Evolutionary conservation across 441 rosid species (phyloP).

Genomic region (Sinapis alba): DNA sequence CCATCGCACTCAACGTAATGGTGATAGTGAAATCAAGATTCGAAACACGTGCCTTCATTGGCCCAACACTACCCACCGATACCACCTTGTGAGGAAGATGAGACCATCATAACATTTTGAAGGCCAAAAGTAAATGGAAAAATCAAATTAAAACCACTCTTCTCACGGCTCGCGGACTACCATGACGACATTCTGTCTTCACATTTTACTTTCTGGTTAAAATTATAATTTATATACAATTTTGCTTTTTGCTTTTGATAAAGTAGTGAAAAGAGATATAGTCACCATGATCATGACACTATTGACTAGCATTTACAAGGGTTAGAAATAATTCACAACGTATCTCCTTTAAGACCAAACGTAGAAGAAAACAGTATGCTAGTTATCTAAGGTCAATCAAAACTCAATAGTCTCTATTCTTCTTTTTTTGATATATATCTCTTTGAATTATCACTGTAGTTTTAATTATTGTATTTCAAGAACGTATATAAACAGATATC

Average conservation of each 20-base stretch:
- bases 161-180: constrained; percentile 15
- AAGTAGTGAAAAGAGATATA: constrained; percentile 29
- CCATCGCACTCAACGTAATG: constrained; percentile 18
- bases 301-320: constrained; percentile 6
- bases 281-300: constrained; percentile 20
- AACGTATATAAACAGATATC: constrained; percentile 23
- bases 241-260: constrained; percentile 15
- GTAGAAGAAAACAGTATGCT: constrained; percentile 8
- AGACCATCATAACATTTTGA: constrained; percentile 26
- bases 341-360: neutral
- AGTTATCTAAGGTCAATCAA: neutral
- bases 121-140: constrained; percentile 7
- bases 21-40: constrained; percentile 5
- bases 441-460: neutral
- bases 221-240: constrained; percentile 5
- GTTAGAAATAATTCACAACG: neutral
- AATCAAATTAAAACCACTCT: constrained; percentile 11
- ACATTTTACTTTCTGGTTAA: constrained; percentile 31
- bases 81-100: constrained; percentile 32
- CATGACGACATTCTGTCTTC: constrained; percentile 42
- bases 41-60: constrained; percentile 18
- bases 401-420: neutral
- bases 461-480: constrained; percentile 3
- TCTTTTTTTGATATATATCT: neutral
- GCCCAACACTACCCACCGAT: constrained; percentile 18